Base-by-base conservation (phyloP, 2,329 filamentous ascomycete genomes). In the Setomelanomma holmii region DNA sequence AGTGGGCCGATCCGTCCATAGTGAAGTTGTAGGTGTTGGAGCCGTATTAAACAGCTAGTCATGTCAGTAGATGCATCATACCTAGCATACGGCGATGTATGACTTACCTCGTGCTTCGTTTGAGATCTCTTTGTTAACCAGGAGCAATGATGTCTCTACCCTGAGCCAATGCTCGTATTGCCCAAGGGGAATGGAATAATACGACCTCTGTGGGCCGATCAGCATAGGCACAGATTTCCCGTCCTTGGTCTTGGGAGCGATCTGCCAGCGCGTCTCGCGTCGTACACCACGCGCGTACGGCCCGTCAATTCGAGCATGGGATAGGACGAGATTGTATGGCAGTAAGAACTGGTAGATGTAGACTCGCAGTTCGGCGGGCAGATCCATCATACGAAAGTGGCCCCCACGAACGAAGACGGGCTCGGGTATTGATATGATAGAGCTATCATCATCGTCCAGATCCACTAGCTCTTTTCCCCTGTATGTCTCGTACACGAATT, bases 1-100 rank as follows among this genome's bases (percentile, higher is more conserved):
- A 21, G 30, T 59, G 49, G 1, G 44, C 4, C 1, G 21, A 2
- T 33, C 55, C 44, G 34, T 61, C 47, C 3, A 66, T 43, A 16
- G 19, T 42, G 48, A 67, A 63, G 3, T 17, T 34, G 45, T 60
- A 69, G 5, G 51, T 61, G 43, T 69, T 69, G 1, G 51, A 36
- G 14, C 60, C 56, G 39, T 66, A 67, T 1, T 67, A 27, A 20
- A 68, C 45, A 5, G 55, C 63, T 65, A 35, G 30, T 11, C 4
- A 44, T 50, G 45, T 33, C 34, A 22, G 36, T 24, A 4, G 34
- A 14, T 35, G 27, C 21, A 35, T 10, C 11, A 7, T 5, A 14
- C 3, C 4, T 16, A 20, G 4, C n/a, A 34, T 40, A 1, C 10
- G 24, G 12, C 10, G 12, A 16, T n/a, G 4, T 17, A 11, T 11